Percentiles rank a stretch among this genome's conserved stretches.
These are phyloP conservation scores for Magnaporthiopsis rhizophila DNA, from an alignment of 2,329 filamentous ascomycete genomes.

Conservation along the genomic window DNA sequence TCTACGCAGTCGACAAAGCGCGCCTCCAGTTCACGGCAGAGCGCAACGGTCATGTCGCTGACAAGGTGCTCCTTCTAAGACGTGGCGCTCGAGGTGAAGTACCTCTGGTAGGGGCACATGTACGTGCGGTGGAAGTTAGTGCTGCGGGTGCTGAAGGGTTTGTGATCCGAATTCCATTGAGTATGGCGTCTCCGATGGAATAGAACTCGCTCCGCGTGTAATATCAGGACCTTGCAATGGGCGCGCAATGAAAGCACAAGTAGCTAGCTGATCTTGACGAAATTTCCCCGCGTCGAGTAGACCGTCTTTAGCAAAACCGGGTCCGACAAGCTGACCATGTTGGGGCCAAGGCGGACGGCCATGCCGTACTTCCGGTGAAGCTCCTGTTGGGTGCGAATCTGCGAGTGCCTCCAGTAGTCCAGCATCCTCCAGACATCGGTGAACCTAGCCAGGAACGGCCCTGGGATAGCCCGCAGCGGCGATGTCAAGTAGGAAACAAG, in stretches of 20 bases:
- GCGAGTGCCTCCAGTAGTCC: not conserved
- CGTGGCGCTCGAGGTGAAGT: not conserved
- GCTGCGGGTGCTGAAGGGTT: not conserved
- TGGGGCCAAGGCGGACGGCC: conserved; percentile 32
- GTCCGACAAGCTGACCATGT: conserved; percentile 26
- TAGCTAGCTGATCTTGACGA: not conserved
- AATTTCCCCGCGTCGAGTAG: conserved; percentile 22
- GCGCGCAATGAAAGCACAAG: not conserved
- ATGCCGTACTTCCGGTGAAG: conserved; percentile 22
- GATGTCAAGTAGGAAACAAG: not conserved
- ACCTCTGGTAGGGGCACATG: not conserved
- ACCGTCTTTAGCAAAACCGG: conserved; percentile 28
- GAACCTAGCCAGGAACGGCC: not conserved
- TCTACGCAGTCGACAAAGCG: not conserved
- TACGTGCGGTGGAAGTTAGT: not conserved
- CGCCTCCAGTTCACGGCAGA: not conserved
- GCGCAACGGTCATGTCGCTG: not conserved
- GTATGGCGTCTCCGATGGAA: not conserved
- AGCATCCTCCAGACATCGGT: not conserved
- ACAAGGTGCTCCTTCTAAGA: not conserved
- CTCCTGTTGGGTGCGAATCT: not conserved
- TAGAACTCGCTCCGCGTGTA: not conserved
- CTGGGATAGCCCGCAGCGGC: not conserved
- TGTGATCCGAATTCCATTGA: not conserved
- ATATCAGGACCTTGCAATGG: not conserved